A percentile compares a stretch with the other conserved stretches of the same genome.
Evolutionary conservation across 805 yeast genomes (phyloP).

Genomic region (Barnettozyma sp.): DNA sequence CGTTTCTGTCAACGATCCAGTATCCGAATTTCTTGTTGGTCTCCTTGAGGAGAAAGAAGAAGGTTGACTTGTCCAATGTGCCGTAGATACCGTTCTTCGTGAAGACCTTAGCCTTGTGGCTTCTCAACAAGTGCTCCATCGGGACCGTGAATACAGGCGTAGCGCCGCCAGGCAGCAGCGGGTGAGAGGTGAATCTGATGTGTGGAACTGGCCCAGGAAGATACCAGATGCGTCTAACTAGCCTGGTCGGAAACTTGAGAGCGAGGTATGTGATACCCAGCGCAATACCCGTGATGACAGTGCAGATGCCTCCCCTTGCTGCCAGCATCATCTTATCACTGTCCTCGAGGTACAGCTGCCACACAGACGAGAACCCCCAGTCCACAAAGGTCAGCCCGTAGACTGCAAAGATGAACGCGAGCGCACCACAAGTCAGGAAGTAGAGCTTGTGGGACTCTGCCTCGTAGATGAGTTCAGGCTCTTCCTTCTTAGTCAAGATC

Average conservation of each 20-base stretch:
- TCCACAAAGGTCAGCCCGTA: constrained; percentile 60
- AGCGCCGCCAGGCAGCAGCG: constrained; percentile 65
- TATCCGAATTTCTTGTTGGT: constrained; percentile 42
- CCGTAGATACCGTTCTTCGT: constrained; percentile 88
- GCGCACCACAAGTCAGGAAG: constrained; percentile 60
- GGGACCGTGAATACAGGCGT: constrained; percentile 67
- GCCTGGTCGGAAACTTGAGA: constrained; percentile 56
- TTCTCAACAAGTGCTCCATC: constrained; percentile 45
- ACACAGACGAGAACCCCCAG: constrained; percentile 45
- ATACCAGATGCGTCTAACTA: constrained; percentile 71
- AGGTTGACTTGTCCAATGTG: constrained; percentile 65
- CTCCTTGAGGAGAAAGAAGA: constrained; percentile 68
- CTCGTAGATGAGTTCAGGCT: constrained; percentile 74
- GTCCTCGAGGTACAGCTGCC: constrained; percentile 46
- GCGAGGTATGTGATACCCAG: constrained; percentile 26
- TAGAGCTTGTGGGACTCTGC: constrained; percentile 78
- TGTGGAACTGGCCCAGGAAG: constrained; percentile 52
- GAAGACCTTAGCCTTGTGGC: constrained; percentile 62
- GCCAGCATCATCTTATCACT: constrained; percentile 31
- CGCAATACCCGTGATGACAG: constrained; percentile 37
- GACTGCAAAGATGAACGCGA: constrained; percentile 61
- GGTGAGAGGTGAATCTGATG: constrained; percentile 65
- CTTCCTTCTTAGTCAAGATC: constrained; percentile 43
- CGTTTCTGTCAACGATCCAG: constrained; percentile 74
- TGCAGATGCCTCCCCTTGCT: constrained; percentile 33